Conservation (phyloP, 768 basidiomycete species). For the Naganishia vaughanmartiniae region DNA sequence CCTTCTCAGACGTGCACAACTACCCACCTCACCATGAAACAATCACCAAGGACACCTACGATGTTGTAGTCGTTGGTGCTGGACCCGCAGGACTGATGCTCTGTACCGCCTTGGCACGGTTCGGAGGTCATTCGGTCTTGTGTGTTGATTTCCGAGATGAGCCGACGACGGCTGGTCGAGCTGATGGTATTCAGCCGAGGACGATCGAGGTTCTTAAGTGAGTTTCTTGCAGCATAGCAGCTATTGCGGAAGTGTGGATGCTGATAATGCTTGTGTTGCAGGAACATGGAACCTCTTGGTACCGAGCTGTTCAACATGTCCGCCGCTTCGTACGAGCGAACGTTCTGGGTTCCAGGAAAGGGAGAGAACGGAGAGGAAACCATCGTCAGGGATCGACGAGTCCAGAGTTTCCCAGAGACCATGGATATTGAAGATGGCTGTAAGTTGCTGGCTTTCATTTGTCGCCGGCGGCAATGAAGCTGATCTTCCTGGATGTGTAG, state of each 20-base stretch:
- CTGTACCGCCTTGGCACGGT: slow-evolving; percentile 31
- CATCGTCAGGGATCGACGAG: slow-evolving; percentile 28
- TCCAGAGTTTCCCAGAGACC: slow-evolving; percentile 33
- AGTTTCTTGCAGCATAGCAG: neutral
- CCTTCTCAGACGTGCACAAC: slow-evolving; percentile 30
- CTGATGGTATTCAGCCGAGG: slow-evolving; percentile 35
- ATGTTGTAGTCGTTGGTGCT: slow-evolving; percentile 40
- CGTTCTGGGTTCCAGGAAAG: slow-evolving; percentile 33
- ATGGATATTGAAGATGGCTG: slow-evolving; percentile 35
- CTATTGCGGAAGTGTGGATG: neutral
- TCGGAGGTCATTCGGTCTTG: slow-evolving; percentile 33
- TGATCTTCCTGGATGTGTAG: neutral
- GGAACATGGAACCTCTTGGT: slow-evolving; percentile 34
- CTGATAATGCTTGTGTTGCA: neutral
- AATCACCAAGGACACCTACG: slow-evolving; percentile 32
- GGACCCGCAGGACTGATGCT: slow-evolving; percentile 37
- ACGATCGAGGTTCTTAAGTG: slow-evolving; percentile 36
- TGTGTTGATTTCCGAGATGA: slow-evolving; percentile 29
- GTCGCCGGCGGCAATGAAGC: neutral
- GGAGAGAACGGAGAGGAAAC: slow-evolving; percentile 29
- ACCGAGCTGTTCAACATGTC: slow-evolving; percentile 27
- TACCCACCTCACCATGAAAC: slow-evolving; percentile 29
- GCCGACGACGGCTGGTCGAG: slow-evolving; percentile 34
- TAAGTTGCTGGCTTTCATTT: neutral
- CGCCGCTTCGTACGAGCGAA: slow-evolving; percentile 32